Evolutionary conservation across 148 eudicot genomes (phyloP).

Genomic region (Cornus florida): DNA sequence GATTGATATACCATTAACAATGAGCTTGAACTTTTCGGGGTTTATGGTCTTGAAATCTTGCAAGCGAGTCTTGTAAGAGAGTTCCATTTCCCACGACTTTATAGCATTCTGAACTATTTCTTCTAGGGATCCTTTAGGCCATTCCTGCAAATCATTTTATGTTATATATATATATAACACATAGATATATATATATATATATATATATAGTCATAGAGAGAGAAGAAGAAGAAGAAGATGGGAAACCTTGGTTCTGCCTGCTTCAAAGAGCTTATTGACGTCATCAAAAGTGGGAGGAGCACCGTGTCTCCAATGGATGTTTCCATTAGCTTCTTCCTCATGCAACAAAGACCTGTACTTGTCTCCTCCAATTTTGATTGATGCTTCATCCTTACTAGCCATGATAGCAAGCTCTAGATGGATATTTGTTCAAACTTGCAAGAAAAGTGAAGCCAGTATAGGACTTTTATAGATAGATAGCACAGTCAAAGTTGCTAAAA

Average conservation of each 20-base stretch:
- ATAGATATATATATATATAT: not conserved
- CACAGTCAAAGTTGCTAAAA: not conserved
- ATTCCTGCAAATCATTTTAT: slow-evolving; percentile 42
- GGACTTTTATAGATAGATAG: not conserved
- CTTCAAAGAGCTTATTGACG: slow-evolving; percentile 73
- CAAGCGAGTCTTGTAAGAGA: slow-evolving; percentile 76
- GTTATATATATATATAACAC: not conserved
- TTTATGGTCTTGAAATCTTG: slow-evolving; percentile 77
- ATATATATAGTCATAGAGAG: not conserved
- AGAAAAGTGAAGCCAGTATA: not conserved
- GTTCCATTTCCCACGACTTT: slow-evolving; percentile 96
- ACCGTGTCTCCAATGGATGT: slow-evolving; percentile 68
- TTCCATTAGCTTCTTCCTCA: slow-evolving; percentile 34
- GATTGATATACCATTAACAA: slow-evolving; percentile 61
- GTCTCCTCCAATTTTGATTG: slow-evolving; percentile 33
- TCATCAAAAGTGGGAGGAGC: slow-evolving; percentile 60
- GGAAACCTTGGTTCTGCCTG: slow-evolving; percentile 58
- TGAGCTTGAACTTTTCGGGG: slow-evolving; percentile 75
- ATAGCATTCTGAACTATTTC: slow-evolving; percentile 91
- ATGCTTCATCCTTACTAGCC: slow-evolving; percentile 20
- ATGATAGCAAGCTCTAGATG: not conserved
- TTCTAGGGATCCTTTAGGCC: slow-evolving; percentile 84
- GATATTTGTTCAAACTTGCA: not conserved
- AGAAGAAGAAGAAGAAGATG: not conserved
- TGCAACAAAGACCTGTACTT: slow-evolving; percentile 69